Percentiles rank a stretch among this genome's conserved stretches.
These are phyloP conservation scores for Amniculicola lignicola DNA, from an alignment of 495 filamentous ascomycete genomes.

Conservation along the genomic window DNA sequence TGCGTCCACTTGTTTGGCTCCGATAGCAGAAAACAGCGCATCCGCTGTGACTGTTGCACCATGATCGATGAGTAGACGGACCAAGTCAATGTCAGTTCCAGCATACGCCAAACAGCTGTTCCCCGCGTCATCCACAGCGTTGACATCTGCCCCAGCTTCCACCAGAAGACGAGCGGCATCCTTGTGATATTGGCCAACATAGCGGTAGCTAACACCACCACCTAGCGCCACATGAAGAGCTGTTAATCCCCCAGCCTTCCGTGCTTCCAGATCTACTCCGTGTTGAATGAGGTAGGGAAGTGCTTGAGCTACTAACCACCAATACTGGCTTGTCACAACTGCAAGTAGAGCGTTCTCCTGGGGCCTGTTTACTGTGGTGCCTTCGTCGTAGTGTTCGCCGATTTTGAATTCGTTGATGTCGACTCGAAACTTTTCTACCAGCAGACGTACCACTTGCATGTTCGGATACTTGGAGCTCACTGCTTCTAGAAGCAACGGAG, in stretches of 20 bases:
- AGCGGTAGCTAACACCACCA: too few species aligned
- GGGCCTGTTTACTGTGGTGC: background rate
- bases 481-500: constrained; percentile 36
- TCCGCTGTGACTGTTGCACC: background rate
- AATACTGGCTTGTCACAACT: constrained; percentile 42
- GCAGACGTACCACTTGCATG: constrained; percentile 43
- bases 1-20: background rate
- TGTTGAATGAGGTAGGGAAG: constrained; percentile 46
- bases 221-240: constrained; percentile 45
- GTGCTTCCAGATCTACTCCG: constrained; percentile 43
- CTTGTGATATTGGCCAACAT: constrained; percentile 6
- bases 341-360: constrained; percentile 41
- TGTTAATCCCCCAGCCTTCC: constrained; percentile 42
- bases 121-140: constrained; percentile 35
- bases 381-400: background rate
- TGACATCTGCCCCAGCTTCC: constrained; percentile 43
- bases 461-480: constrained; percentile 42
- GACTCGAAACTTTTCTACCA: constrained; percentile 44
- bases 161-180: constrained; percentile 39
- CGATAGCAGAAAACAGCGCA: background rate
- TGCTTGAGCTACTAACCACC: constrained; percentile 47
- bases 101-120: constrained; percentile 10
- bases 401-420: constrained; percentile 39
- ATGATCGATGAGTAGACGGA: constrained; percentile 5
- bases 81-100: background rate